These are phyloP conservation scores for Penicillium sclerotiorum DNA, from an alignment of 2,329 filamentous ascomycete genomes.

Conservation along the genomic window DNA sequence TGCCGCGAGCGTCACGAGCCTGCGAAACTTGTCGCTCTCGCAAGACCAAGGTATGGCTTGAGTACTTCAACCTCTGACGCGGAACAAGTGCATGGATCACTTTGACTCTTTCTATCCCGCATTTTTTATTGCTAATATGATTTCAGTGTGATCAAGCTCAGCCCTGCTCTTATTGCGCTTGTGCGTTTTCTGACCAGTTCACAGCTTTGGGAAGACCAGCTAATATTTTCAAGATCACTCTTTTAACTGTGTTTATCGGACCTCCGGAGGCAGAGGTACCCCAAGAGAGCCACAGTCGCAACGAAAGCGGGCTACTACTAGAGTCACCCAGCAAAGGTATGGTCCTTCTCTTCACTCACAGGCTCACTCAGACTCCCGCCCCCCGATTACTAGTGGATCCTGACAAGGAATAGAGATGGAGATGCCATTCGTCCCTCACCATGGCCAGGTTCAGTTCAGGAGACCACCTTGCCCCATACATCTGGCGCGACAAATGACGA, in stretches of 20 bases:
- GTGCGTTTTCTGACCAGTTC: background rate
- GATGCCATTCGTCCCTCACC: background rate
- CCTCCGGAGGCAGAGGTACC: slow-evolving; percentile 1
- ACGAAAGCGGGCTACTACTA: background rate
- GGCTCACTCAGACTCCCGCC: no score
- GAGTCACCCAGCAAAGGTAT: background rate
- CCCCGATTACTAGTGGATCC: no score
- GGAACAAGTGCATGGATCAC: background rate
- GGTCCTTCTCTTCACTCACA: background rate
- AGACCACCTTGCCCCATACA: background rate
- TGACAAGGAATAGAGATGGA: background rate
- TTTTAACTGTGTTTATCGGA: slow-evolving; percentile 1
- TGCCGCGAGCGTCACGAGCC: slow-evolving; percentile 23
- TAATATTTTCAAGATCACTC: slow-evolving; percentile 1
- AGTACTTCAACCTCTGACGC: background rate
- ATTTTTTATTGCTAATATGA: background rate
- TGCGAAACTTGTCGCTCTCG: slow-evolving; percentile 29
- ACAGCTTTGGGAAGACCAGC: background rate
- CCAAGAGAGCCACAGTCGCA: slow-evolving; percentile 8
- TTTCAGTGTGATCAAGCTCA: slow-evolving; percentile 1
- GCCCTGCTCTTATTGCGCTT: slow-evolving; percentile 2
- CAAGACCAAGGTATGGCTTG: slow-evolving; percentile 23
- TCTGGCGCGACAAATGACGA: background rate
- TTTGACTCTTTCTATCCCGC: no score
- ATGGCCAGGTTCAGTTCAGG: background rate